Evolutionary conservation across 768 basidiomycete species (phyloP), one percentile per base, ranked within the genome.

Genomic region (Termitomyces sp.): DNA sequence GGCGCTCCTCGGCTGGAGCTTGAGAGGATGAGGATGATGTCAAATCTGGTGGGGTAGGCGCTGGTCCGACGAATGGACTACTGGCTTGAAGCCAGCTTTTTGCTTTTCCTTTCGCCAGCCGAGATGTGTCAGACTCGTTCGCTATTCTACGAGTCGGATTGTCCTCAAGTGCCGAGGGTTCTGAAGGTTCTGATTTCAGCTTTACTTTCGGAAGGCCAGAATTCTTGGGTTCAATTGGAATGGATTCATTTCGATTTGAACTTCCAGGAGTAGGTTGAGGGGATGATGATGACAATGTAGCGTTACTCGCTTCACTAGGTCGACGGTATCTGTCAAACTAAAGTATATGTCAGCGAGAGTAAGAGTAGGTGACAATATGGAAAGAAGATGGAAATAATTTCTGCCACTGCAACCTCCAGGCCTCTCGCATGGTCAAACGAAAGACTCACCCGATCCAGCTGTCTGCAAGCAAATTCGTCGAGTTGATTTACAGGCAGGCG

Each of bases 381-480:
- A 14, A 50, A 50, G 32, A 49, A 6, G 12, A 35, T 20, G 22
- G n/a, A 14, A 10, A 4, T 16, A 22, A 8, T 18, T 40, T 18
- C 14, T 6, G 14, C 6, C 33, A 16, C 36, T 6, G 14, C 2
- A 2, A 16, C 14, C 36, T 36, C 36, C n/a, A 24, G 20, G 12
- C 1, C 9, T 30, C 30, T 30, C 30, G 30, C 30, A 30, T 30
- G 10, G 14, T 9, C 35, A 44, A 24, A 32, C 38, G 13, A 12
- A 28, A 18, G 53, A 78, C 87, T 66, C 61, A 94, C 89, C 69
- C 84, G 80, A 72, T 94, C 92, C 42, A 95, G 78, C 68, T 94
- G 92, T 58, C 91, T 80, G 67, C 90, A 92, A 2, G 93, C 92
- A 70, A 94, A 94, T 59, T 92, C 91, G 61, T 94, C 93, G 14